Percentiles rank a stretch among this genome's conserved stretches.
phyloP scores from a whole-genome alignment of 345 rosid genomes.

The Citrus unshiu region DNA sequence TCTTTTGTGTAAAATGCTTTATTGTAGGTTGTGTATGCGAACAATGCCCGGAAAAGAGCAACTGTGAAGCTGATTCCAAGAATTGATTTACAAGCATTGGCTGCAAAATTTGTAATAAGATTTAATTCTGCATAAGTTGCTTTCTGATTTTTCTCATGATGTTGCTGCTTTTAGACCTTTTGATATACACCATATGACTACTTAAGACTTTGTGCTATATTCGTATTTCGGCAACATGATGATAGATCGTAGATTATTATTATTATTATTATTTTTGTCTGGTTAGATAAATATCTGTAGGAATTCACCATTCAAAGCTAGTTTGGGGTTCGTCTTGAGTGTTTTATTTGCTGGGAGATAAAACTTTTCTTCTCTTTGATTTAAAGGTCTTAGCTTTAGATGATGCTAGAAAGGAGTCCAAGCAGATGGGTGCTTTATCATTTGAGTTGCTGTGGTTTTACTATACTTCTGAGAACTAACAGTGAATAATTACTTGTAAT shows the following conservation, averaged over 20 bases:
- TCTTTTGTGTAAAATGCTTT: constrained; percentile 9
- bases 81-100: constrained; percentile 74
- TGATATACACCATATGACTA: not conserved
- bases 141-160: not conserved
- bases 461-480: not conserved
- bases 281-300: not conserved
- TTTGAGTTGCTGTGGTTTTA: not conserved
- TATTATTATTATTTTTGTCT: not conserved
- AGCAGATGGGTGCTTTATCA: not conserved
- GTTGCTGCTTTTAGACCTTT: not conserved
- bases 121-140: not conserved
- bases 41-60: constrained; percentile 54
- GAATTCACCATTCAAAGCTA: not conserved
- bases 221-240: not conserved
- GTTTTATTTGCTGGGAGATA: not conserved
- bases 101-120: constrained; percentile 64
- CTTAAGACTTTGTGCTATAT: not conserved
- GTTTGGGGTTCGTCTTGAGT: not conserved
- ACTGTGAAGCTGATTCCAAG: constrained; percentile 90
- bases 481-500: not conserved
- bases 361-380: not conserved
- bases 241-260: not conserved
- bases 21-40: constrained; percentile 80
- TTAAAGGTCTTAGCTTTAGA: not conserved
- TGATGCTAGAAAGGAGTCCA: not conserved